Base-by-base conservation (phyloP, 129 eudicot species). In the Ambrosia trifida region DNA sequence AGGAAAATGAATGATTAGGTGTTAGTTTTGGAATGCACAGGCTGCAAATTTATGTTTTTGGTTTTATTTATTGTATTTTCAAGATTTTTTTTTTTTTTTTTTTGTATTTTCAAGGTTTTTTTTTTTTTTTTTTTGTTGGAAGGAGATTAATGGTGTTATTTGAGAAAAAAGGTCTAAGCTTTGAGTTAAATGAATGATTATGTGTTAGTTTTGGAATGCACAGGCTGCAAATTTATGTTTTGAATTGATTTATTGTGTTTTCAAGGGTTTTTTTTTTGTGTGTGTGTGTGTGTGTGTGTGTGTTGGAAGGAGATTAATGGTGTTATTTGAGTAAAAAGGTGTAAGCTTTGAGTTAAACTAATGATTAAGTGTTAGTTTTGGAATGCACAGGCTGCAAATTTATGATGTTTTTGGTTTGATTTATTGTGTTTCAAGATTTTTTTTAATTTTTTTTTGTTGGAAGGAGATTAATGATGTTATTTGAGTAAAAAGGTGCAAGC, bases 151-250 rank as follows among this genome's bases (percentile, higher is more conserved):
- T 24, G 28, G 28, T 24, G 28, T 24, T 24, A 24, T 24, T 24
- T 24, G 1, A 24, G 28, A 0, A 24, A 24, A 24, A 24, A 24
- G 28, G 28, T 32, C 31, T 45, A 28, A 64, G 8, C 44, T 53
- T 69, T 51, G 24, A 16, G 6, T 70, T 11, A 11, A 18, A 33
- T 33, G 18, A 68, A 68, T 49, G 61, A 3, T 73, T 73, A 61
- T 8, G 18, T 10, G 58, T 33, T 17, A 64, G 47, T 33, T n/a
- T 60, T 46, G 19, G n/a, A 72, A 45, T 61, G 35, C 60, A 45
- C 9, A 12, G 60, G 35, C 47, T 33, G 51, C 11, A 73, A 62
- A 2, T 47, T 61, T 44, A 17, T 17, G 51, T 14, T 73, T 62
- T 62, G 20, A n/a, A n/a, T n/a, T n/a, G n/a, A n/a, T n/a, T n/a